Evolutionary conservation across 805 yeast genomes (phyloP), one percentile per base, ranked within the genome.

Genomic region (Myxozyma monticola): DNA sequence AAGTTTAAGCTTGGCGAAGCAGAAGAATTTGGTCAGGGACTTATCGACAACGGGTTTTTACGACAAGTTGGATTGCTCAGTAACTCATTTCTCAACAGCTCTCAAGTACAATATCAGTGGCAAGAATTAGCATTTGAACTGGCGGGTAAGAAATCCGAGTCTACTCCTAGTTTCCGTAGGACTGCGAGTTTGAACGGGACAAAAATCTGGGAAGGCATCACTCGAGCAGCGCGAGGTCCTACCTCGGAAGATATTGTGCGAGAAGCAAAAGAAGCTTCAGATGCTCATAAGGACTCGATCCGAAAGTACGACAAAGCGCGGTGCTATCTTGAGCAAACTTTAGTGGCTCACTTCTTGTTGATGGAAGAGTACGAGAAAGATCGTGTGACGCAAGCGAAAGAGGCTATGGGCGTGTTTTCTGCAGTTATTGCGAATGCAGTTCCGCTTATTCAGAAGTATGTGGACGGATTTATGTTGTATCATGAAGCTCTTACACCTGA

Each of bases 341-440:
- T 84, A 49, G 77, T 84, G 66, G 91, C 85, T 58, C 90, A 85
- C 62, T 70, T 84, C 44, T 68, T 81, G 21, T 86, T 84, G 64
- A 80, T 88, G 86, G 90, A 88, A 65, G 78, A 82, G 61, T 86
- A 95, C 69, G 96, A 88, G 68, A 67, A 79, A 30, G 95, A 88
- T 68, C 76, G 96, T 57, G 72, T 85, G 50, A 75, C 76, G 57
- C 93, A 91, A 0, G 70, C 87, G 53, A 85, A 86, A 65, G 83
- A 85, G 52, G 90, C 82, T 1, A 77, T 84, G 8, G 73, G 80
- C 43, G 95, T 88, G 65, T 85, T 85, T 59, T 71, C 85, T 22
- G 80, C 88, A 0, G 75, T 84, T 2, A 73, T 85, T 30, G 75
- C 87, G 33, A 81, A 80, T 61, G 80, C 77, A 42, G 74, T 83